Evolutionary conservation across 1,284 basidiomycete species (phyloP), one percentile per base, ranked within the genome.

Genomic region (Cryptococcus sp.): DNA sequence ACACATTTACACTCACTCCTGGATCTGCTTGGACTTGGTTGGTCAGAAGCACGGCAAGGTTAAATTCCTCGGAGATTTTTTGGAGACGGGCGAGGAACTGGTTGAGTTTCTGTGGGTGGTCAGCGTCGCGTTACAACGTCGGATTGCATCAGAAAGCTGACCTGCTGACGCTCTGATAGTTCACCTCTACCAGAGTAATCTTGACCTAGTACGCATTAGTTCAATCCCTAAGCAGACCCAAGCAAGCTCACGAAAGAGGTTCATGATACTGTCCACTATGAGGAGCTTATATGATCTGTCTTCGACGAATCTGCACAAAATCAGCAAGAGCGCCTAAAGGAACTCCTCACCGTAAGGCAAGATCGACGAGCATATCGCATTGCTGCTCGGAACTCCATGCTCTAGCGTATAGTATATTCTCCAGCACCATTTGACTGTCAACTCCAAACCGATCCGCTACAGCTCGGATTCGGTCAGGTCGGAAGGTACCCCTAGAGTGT

Each of bases 141-240:
- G 38, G 34, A 34, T 5, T 10, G 8, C n/a, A 14, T 7, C 10
- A 10, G 32, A 4, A 7, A 48, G 53, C 61, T 52, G 13, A 73
- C 70, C 72, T 94, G 91, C 69, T 95, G 92, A 48, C 92, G 81
- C 78, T 95, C 92, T 56, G 89, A 90, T 31, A 96, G 78, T 73
- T 96, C 92, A 34, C 93, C 93, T 77, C 92, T 80, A 8, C 92
- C 93, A 4, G 89, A 90, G 72, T 82, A 96, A 74, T 96, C 93
- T 15, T 91, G 89, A 10, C 76, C 74, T 74, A 46, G n/a, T 14
- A 30, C 11, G 30, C 10, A n/a, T 50, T 7, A 36, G 8, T 36
- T 6, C 10, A 41, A 41, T 37, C 36, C n/a, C 4, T 14, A 41
- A 35, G 10, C 31, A 43, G 14, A 7, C 35, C 15, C 23, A n/a